Evolutionary conservation across 768 basidiomycete species (phyloP).

Genomic region (Dendrothele bispora): DNA sequence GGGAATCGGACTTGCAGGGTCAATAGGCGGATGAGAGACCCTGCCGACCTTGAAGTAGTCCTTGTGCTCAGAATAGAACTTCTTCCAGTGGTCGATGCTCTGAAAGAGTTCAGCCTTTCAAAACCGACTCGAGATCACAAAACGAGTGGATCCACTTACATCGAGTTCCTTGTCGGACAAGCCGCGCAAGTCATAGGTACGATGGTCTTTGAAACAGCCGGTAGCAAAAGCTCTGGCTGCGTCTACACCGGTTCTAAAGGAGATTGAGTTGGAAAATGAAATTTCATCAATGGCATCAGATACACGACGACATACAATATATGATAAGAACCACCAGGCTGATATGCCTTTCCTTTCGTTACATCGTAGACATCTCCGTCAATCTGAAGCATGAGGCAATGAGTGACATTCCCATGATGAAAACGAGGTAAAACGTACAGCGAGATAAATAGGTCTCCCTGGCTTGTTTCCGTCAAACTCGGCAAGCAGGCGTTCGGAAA

Average conservation of each 20-base stretch:
- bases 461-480: slow-evolving; percentile 70
- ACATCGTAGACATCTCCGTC: slow-evolving; percentile 95
- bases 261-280: slow-evolving; percentile 20
- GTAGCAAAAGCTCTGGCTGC: slow-evolving; percentile 93
- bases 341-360: slow-evolving; percentile 75
- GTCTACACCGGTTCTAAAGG: slow-evolving; percentile 71
- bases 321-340: slow-evolving; percentile 84
- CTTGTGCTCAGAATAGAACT: slow-evolving; percentile 82
- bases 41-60: slow-evolving; percentile 77
- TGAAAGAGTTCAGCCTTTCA: slow-evolving; percentile 26
- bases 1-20: slow-evolving; percentile 72
- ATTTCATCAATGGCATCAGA: slow-evolving; percentile 7
- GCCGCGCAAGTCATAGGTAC: slow-evolving; percentile 88
- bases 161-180: slow-evolving; percentile 67
- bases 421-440: slow-evolving; percentile 49
- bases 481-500: slow-evolving; percentile 70
- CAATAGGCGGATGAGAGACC: slow-evolving; percentile 75
- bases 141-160: slow-evolving; percentile 41
- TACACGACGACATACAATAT: slow-evolving; percentile 50
- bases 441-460: slow-evolving; percentile 77
- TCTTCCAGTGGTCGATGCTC: slow-evolving; percentile 87
- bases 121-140: neutral
- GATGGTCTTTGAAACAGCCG: slow-evolving; percentile 89
- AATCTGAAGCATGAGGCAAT: slow-evolving; percentile 51
- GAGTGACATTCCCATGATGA: slow-evolving; percentile 1